A percentile compares a stretch with the other conserved stretches of the same genome.
Evolutionary conservation across 169 alveolate genomes (phyloP).

Genomic region (Blepharisma undulans): DNA sequence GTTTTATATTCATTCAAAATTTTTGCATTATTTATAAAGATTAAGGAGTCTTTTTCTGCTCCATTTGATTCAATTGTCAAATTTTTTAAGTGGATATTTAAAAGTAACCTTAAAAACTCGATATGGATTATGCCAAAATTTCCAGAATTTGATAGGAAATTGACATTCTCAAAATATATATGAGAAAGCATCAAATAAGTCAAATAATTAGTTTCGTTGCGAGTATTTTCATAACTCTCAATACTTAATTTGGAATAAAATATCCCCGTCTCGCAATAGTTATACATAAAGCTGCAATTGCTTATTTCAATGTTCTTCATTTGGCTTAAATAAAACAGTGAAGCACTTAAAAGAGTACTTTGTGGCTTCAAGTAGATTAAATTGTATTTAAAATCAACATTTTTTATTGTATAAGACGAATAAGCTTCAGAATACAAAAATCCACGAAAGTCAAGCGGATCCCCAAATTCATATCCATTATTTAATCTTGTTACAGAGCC

Average conservation of each 20-base stretch:
- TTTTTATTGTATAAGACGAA: background rate
- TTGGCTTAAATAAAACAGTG: background rate
- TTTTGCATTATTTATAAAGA: background rate
- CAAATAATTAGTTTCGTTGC: background rate
- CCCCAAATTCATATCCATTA: background rate
- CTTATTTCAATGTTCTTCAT: background rate
- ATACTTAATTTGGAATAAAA: too few species aligned
- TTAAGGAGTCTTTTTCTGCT: background rate
- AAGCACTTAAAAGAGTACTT: background rate
- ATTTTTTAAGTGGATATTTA: background rate
- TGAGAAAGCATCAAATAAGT: background rate
- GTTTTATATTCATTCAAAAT: background rate
- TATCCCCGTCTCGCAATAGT: background rate
- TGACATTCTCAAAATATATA: too few species aligned
- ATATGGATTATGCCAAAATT: background rate
- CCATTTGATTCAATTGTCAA: background rate
- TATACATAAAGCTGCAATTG: background rate
- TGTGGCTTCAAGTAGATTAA: background rate
- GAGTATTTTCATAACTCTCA: background rate
- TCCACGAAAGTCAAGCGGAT: background rate
- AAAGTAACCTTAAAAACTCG: background rate
- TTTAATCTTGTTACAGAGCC: background rate
- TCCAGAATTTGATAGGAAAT: background rate
- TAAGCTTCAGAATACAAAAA: background rate
- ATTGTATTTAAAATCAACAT: background rate